Evolutionary conservation across 352 stramenopile species (phyloP), one percentile per base, ranked within the genome.

Genomic region (Globisporangium perplexum): DNA sequence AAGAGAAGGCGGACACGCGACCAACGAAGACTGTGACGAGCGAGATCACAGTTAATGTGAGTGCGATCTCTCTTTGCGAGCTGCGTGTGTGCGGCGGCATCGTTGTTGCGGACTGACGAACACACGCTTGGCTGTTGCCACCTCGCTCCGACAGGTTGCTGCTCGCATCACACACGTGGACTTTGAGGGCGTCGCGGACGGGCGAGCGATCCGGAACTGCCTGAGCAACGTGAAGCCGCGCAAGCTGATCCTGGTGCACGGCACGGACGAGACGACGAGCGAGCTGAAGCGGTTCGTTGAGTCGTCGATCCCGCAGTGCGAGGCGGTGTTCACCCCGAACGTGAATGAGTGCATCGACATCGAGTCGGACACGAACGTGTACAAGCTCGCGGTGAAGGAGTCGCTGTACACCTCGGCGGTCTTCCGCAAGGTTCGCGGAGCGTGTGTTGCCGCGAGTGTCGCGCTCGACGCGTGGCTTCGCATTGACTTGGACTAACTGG

Each of bases 301-400:
- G 57, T 63, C 65, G 23, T 90, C 77, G 2, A 93, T 95, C 56
- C 80, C 86, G 28, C 65, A 78, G 54, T 95, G 86, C 57, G 86
- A 95, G 63, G 81, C 82, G 15, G 80, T 95, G 26, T 95, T 93
- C 68, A 91, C 80, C 15, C 86, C 86, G 7, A 84, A 90, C 43
- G 69, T 87, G 5, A 91, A 92, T 74, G 86, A 95, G 49, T 94
- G 83, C 59, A 93, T 95, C 56, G 86, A 95, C 59, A 95, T 95
- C 46, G 86, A 95, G 55, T 94, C 83, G 24, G 86, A 93, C 59
- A 95, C 86, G 52, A 95, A 91, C 35, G 83, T 95, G 49, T 94
- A 90, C 77, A 95, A 95, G 59, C 65, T 95, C 15, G 78, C 83
- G 3, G 69, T 95, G 45, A 94, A 92, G 52, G 86, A 95, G 43